Evolutionary conservation across 768 basidiomycete species (phyloP), one percentile per base, ranked within the genome.

Genomic region (Rhodotorula graminis): DNA sequence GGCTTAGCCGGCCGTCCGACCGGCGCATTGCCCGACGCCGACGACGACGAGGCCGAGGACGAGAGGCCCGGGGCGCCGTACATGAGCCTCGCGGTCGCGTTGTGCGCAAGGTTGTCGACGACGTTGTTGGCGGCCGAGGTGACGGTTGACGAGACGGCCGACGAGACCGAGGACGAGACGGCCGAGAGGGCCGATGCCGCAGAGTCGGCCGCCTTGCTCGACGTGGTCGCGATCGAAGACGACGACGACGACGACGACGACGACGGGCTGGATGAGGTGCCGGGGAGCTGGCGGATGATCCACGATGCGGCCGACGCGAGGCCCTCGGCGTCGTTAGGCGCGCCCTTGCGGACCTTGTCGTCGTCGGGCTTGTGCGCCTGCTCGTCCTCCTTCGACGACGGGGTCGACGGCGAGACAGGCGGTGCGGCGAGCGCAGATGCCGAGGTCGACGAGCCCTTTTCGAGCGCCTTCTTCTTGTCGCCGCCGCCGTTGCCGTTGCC

Each of bases 381-480:
- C 9, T 19, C 11, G 46, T 12, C 14, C 44, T 37, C 9, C 37
- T 37, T 4, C 37, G 37, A 37, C 37, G 37, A 37, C 37, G 37
- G 4, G 4, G 9, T 37, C 37, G 37, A 37, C 37, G 37, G 9
- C 37, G 37, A 37, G n/a, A n/a, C n/a, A n/a, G n/a, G n/a, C n/a
- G n/a, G n/a, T n/a, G n/a, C 42, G 42, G 42, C 42, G 42, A 8
- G 12, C 31, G 64, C 7, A 33, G 61, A 3, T 2, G 29, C 46
- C 52, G 56, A 59, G 19, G 42, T 52, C 46, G 67, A 11, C 33
- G 52, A 40, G 3, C 40, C 23, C 29, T 52, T 58, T 6, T 49
- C 59, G 55, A 27, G n/a, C 42, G 56, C 73, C 40, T 62, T 72
- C 73, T 29, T 79, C 83, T 65, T 65, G 31, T 47, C 80, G 31